These are phyloP conservation scores for Haplosporangium sp. DNA, from an alignment of 371 early-diverging fungal species.

Conservation along the genomic window DNA sequence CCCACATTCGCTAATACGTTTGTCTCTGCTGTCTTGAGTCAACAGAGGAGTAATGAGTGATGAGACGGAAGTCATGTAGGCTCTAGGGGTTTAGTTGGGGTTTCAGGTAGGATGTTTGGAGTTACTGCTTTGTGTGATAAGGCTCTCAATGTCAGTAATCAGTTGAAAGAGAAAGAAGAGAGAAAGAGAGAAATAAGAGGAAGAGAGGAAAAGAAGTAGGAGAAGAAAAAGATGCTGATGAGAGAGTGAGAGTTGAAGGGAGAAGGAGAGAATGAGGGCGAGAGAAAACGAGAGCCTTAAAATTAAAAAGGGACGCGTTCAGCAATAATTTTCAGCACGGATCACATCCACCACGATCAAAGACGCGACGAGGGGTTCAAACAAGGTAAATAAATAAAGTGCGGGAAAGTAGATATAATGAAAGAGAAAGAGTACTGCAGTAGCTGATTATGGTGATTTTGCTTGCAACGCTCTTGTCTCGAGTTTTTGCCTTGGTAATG, in stretches of 20 bases:
- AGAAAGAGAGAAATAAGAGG: constrained; percentile 18
- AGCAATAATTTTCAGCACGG: background rate
- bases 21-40: constrained; percentile 2
- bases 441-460: no score
- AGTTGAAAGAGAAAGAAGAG: background rate
- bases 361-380: background rate
- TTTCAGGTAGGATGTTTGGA: background rate
- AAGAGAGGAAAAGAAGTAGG: background rate
- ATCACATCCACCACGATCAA: background rate
- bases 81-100: background rate
- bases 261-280: constrained; percentile 1
- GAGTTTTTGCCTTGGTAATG: no score
- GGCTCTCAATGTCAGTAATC: background rate
- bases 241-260: constrained; percentile 8
- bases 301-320: background rate
- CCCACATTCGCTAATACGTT: constrained; percentile 20
- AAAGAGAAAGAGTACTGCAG: background rate
- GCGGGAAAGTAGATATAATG: background rate
- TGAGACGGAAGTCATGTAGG: background rate
- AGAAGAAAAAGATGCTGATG: constrained; percentile 6
- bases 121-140: background rate
- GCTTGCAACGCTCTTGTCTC: no score
- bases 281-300: constrained; percentile 10
- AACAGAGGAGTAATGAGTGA: background rate
- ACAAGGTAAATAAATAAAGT: background rate